Evolutionary conservation across 495 filamentous ascomycete species (phyloP).

Genomic region (Mycothermus thermophilus): DNA sequence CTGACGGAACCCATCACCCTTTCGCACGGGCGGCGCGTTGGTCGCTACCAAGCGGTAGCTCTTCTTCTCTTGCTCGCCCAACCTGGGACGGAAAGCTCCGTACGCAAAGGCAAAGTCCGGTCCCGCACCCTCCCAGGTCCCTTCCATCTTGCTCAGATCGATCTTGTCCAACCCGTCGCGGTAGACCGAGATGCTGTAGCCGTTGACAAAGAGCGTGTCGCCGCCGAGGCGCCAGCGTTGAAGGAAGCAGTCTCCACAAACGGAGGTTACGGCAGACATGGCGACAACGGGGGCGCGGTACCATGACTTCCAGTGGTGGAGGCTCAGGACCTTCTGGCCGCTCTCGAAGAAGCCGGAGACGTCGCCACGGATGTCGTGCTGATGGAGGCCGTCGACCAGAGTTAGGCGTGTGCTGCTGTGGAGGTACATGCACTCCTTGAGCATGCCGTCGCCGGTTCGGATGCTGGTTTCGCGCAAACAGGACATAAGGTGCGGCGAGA

Average conservation of each 20-base stretch:
- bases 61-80: slow-evolving; percentile 19
- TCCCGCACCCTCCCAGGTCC: slow-evolving; percentile 36
- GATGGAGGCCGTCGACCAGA: slow-evolving; percentile 43
- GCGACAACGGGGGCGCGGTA: slow-evolving; percentile 36
- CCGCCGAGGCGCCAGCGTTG: slow-evolving; percentile 47
- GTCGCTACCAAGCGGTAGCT: slow-evolving; percentile 18
- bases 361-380: slow-evolving; percentile 49
- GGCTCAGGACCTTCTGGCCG: slow-evolving; percentile 39
- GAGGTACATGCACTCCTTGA: slow-evolving; percentile 47
- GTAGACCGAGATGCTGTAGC: slow-evolving; percentile 47
- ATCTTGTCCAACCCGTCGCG: slow-evolving; percentile 30
- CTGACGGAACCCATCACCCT: slow-evolving; percentile 11
- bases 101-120: slow-evolving; percentile 36
- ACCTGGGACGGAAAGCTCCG: slow-evolving; percentile 32
- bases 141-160: slow-evolving; percentile 44
- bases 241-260: slow-evolving; percentile 49
- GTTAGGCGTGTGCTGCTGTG: slow-evolving; percentile 43
- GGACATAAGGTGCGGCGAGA: slow-evolving; percentile 39
- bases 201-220: slow-evolving; percentile 47
- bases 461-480: slow-evolving; percentile 39
- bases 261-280: slow-evolving; percentile 41
- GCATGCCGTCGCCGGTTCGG: slow-evolving; percentile 45
- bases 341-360: slow-evolving; percentile 51
- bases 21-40: background rate
- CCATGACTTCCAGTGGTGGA: slow-evolving; percentile 55